phyloP scores from a whole-genome alignment of 2,329 filamentous ascomycete genomes.

The Colletotrichum sp. region DNA sequence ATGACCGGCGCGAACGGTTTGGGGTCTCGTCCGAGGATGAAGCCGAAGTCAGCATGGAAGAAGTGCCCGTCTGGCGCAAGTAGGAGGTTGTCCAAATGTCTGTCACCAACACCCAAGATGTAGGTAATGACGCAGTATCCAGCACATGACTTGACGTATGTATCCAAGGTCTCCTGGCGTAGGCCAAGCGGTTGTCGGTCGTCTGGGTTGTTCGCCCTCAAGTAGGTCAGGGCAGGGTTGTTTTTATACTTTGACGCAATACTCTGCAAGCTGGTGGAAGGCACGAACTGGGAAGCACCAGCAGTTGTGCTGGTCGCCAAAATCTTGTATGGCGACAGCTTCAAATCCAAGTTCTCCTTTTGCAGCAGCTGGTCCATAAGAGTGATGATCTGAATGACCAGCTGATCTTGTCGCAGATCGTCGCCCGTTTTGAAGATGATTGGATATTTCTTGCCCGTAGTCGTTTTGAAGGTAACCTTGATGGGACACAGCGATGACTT shows the following conservation, averaged over 20 bases:
- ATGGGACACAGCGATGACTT: constrained; percentile 94
- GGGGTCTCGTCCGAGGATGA: constrained; percentile 94
- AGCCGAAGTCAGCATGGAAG: constrained; percentile 98
- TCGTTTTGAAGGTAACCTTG: constrained; percentile 87
- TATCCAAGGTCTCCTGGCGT: constrained; percentile 91
- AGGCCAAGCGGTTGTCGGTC: constrained; percentile 81
- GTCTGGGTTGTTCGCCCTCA: constrained; percentile 90
- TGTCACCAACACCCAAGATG: constrained; percentile 92
- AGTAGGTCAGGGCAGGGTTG: constrained; percentile 78
- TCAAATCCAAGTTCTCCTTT: constrained; percentile 95
- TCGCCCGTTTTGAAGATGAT: constrained; percentile 98
- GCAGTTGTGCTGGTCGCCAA: constrained; percentile 89
- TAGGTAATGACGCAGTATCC: constrained; percentile 99
- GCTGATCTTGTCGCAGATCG: constrained; percentile 93
- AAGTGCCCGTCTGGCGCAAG: constrained; percentile 91
- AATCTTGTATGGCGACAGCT: constrained; percentile 94
- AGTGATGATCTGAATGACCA: constrained; percentile 93
- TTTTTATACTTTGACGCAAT: constrained; percentile 83
- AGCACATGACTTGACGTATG: constrained; percentile 92
- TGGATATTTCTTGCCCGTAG: constrained; percentile 78
- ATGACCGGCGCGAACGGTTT: constrained; percentile 97
- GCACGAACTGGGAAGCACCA: constrained; percentile 92
- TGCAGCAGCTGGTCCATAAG: constrained; percentile 95
- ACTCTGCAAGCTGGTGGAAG: constrained; percentile 81
- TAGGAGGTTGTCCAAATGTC: constrained; percentile 93